Evolutionary conservation across 805 yeast species (phyloP).

Genomic region (Wickerhamiella azyma): DNA sequence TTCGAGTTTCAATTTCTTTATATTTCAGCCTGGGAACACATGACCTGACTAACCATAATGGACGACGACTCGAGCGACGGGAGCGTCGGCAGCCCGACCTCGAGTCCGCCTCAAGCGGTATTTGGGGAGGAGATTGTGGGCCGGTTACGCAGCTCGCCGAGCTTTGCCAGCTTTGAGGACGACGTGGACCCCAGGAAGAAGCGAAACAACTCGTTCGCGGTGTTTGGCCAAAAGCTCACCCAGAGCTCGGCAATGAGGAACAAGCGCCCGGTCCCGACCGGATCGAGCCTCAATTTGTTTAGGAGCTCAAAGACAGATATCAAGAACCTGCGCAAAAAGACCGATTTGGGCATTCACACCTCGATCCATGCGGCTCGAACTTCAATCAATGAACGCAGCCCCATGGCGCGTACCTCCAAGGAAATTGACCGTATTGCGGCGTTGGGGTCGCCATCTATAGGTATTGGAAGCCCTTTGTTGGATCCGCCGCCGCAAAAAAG

Average conservation of each 20-base stretch:
- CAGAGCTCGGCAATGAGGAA: background rate
- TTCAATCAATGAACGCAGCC: constrained; percentile 21
- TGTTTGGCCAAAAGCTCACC: constrained; percentile 6
- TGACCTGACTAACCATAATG: background rate
- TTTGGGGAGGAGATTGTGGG: constrained; percentile 1
- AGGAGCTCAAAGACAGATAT: constrained; percentile 23
- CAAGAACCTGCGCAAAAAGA: constrained; percentile 16
- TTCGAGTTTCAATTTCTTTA: no score
- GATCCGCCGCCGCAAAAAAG: constrained; percentile 15
- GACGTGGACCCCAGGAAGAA: constrained; percentile 1
- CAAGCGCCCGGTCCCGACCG: background rate
- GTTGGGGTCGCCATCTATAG: constrained; percentile 17
- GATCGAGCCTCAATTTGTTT: constrained; percentile 20
- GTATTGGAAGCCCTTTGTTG: constrained; percentile 7
- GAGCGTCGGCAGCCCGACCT: constrained; percentile 4
- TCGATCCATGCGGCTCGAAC: constrained; percentile 17
- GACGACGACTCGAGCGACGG: constrained; percentile 8
- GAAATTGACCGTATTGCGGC: constrained; percentile 29
- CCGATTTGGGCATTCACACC: constrained; percentile 20
- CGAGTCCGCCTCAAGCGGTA: constrained; percentile 1
- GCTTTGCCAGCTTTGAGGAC: constrained; percentile 3
- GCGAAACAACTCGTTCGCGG: background rate
- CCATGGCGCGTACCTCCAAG: constrained; percentile 24
- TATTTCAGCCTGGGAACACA: no score
- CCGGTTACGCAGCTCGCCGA: constrained; percentile 4